These are phyloP conservation scores for Saksenaea vasiformis DNA, from an alignment of 371 early-diverging fungal genomes.

Conservation along the genomic window DNA sequence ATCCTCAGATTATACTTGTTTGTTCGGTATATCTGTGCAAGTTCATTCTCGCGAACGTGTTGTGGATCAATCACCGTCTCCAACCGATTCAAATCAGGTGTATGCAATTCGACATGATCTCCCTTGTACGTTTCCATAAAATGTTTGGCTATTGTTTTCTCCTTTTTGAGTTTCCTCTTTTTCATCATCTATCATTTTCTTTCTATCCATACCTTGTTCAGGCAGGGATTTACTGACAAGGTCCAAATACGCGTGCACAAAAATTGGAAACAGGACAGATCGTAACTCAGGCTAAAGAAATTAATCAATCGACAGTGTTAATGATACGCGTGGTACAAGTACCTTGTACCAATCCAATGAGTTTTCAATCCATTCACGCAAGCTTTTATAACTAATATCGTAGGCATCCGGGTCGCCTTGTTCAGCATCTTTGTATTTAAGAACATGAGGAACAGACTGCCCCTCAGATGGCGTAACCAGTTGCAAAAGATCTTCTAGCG, in stretches of 20 bases:
- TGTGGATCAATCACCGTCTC: conserved; percentile 66
- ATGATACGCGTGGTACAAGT: not conserved
- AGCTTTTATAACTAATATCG: conserved; percentile 71
- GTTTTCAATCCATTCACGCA: conserved; percentile 93
- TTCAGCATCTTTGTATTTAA: conserved; percentile 73
- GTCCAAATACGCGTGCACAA: conserved; percentile 94
- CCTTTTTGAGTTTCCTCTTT: not conserved
- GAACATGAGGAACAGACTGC: conserved; percentile 41
- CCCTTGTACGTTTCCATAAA: conserved; percentile 79
- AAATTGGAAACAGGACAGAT: conserved; percentile 90
- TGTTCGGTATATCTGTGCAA: conserved; percentile 77
- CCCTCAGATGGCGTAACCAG: conserved; percentile 18
- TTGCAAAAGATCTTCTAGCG: conserved; percentile 32
- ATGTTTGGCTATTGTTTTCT: conserved; percentile 26
- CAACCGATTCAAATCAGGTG: conserved; percentile 67
- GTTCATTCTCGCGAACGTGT: conserved; percentile 82
- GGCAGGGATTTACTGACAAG: conserved; percentile 64
- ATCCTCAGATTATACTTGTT: conserved; percentile 92
- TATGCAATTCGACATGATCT: conserved; percentile 80
- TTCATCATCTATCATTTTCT: not conserved
- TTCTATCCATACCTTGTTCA: conserved; percentile 63
- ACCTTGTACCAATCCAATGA: conserved; percentile 94
- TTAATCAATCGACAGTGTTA: not conserved
- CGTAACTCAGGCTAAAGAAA: conserved; percentile 78
- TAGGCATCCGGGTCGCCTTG: conserved; percentile 80